Percentiles rank a stretch among this genome's conserved stretches.
Evolutionary conservation across 1,284 basidiomycete species (phyloP).

Genomic region (Bondarzewia mesenterica): DNA sequence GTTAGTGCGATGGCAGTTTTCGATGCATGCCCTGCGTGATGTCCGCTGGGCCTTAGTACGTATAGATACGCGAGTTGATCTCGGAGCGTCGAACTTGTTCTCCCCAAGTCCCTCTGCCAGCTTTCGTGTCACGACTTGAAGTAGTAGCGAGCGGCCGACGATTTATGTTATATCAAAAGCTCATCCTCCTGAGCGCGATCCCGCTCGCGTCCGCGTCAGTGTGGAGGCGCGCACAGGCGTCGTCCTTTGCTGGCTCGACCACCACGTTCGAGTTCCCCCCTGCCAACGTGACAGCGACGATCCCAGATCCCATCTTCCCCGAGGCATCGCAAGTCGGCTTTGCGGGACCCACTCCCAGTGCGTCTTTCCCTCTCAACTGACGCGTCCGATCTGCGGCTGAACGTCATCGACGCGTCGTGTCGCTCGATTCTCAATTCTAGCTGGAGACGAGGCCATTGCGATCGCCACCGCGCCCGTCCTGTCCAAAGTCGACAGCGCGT

Average conservation of each 20-base stretch:
- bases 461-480: slow-evolving; percentile 20
- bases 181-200: neutral
- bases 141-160: neutral
- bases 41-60: too few relatives aligned
- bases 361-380: neutral
- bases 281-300: slow-evolving; percentile 15
- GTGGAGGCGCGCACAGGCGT: slow-evolving; percentile 1
- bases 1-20: too few relatives aligned
- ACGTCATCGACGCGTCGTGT: neutral
- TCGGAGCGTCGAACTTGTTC: too few relatives aligned
- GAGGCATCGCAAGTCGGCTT: slow-evolving; percentile 19
- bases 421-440: neutral
- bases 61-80: too few relatives aligned
- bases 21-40: too few relatives aligned
- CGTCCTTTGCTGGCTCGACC: slow-evolving; percentile 20
- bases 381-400: neutral
- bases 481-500: slow-evolving; percentile 16
- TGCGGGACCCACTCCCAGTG: slow-evolving; percentile 23
- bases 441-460: slow-evolving; percentile 19
- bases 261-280: slow-evolving; percentile 21
- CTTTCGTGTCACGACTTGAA: neutral
- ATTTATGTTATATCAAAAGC: neutral
- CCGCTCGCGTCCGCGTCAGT: neutral
- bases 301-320: slow-evolving; percentile 20
- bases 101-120: neutral